Evolutionary conservation across 805 yeast genomes (phyloP).

Genomic region (Sugiyamaella americana): DNA sequence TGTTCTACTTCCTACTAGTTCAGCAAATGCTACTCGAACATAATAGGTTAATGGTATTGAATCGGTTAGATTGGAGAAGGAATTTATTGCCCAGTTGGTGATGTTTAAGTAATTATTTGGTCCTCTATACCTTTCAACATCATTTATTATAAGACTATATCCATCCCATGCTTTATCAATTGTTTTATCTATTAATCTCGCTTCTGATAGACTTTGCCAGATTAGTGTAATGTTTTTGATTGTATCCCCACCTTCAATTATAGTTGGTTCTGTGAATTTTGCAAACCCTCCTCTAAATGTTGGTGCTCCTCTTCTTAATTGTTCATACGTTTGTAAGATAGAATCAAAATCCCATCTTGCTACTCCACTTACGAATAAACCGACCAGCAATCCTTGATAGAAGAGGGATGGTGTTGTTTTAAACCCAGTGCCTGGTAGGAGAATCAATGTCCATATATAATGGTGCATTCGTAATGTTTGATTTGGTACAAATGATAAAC

Average conservation of each 20-base stretch:
- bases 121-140: constrained; percentile 69
- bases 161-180: constrained; percentile 34
- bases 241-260: constrained; percentile 18
- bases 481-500: constrained; percentile 41
- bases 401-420: constrained; percentile 38
- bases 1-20: constrained; percentile 8
- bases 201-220: constrained; percentile 20
- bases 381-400: constrained; percentile 80
- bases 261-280: constrained; percentile 17
- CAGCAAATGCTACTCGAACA: constrained; percentile 22
- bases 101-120: constrained; percentile 41
- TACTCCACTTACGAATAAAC: constrained; percentile 76
- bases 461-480: constrained; percentile 17
- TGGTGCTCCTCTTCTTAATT: constrained; percentile 71
- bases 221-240: constrained; percentile 7
- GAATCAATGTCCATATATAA: constrained; percentile 61
- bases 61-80: constrained; percentile 4
- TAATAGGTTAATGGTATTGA: constrained; percentile 13
- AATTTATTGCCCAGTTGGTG: constrained; percentile 27
- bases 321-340: constrained; percentile 66
- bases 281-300: constrained; percentile 26
- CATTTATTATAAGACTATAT: constrained; percentile 66
- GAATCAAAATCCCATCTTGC: constrained; percentile 93
- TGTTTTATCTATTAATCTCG: background rate
- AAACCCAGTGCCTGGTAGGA: constrained; percentile 80